Evolutionary conservation across 257 asterid genomes (phyloP).

Genomic region (Fraxinus excelsior): DNA sequence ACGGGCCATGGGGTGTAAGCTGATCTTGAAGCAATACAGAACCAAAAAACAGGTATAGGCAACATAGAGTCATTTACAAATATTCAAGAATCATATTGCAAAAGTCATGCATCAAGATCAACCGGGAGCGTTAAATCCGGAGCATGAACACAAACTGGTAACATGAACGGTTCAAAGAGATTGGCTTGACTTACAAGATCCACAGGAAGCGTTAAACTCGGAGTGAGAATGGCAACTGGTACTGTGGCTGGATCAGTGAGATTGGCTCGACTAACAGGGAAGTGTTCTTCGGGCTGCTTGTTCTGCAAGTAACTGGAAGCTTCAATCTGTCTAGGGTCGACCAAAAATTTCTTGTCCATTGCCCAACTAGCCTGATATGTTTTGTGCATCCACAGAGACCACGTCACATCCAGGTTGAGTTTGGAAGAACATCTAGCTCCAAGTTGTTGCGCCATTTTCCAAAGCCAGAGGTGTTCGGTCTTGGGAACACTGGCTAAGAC

Average conservation of each 20-base stretch:
- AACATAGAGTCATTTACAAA: too few species aligned
- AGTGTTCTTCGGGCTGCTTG: slow-evolving; percentile 69
- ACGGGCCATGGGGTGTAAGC: too few species aligned
- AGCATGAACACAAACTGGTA: too few species aligned
- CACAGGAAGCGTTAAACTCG: neutral
- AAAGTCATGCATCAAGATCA: too few species aligned
- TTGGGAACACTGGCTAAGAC: slow-evolving; percentile 55
- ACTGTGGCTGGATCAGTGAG: slow-evolving; percentile 14
- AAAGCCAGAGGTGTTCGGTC: slow-evolving; percentile 52
- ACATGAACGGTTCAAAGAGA: too few species aligned
- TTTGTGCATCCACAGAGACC: slow-evolving; percentile 60
- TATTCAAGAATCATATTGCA: too few species aligned
- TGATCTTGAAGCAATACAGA: too few species aligned
- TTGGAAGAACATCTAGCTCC: slow-evolving; percentile 47
- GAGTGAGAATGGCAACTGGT: neutral
- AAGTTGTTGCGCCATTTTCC: slow-evolving; percentile 69
- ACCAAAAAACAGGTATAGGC: too few species aligned
- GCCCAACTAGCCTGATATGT: slow-evolving; percentile 73
- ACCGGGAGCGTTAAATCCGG: too few species aligned
- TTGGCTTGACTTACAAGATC: too few species aligned
- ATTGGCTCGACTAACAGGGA: slow-evolving; percentile 38
- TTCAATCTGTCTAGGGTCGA: slow-evolving; percentile 70
- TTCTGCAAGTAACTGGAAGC: slow-evolving; percentile 66
- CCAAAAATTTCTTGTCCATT: slow-evolving; percentile 50
- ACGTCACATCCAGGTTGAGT: slow-evolving; percentile 57